Base-by-base conservation (phyloP, 2,329 filamentous ascomycete species). In the Penicillium paneum region DNA sequence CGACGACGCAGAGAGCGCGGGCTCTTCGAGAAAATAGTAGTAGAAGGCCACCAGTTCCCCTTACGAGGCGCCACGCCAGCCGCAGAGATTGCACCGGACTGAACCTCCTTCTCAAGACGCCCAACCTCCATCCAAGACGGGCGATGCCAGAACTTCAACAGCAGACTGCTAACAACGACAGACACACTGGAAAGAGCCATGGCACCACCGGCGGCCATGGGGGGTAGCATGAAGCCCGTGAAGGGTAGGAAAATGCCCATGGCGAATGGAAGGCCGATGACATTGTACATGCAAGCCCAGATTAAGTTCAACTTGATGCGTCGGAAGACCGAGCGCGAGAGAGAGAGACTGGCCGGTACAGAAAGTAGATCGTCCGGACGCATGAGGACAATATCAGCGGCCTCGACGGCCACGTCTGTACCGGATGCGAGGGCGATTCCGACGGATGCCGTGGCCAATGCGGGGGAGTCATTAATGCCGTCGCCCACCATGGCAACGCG, bases 391-490 rank as follows among this genome's bases (percentile, higher is more conserved):
- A 99, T 85, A 66, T 96, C 91, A 0, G 94, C 94, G 1, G 94
- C 94, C 76, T 97, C 94, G 85, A 99, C 96, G 46, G 94, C 94
- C 1, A 99, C 93, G 70, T 97, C 94, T 0, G 94, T 97, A 53
- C 94, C 94, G 8, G 87, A 91, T 5, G 90, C 83, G 74, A 99
- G 90, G 54, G 92, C 92, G 63, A 99, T 96, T 60, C 94, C 94
- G 28, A 97, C 86, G 64, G 96, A 87, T 11, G 94, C 92, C 0
- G 91, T 96, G 0, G 91, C 94, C 11, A 99, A 84, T 0, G 94
- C 94, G 0, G 94, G 94, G 0, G 91, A 96, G 77, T 99, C 94
- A 74, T 99, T 99, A 81, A 99, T 97, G 39, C 94, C 94, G 72
- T 99, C 94, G 49, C 94, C 92, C 13, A 97, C 92, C 94, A 99